A percentile compares a stretch with the other conserved stretches of the same genome.
These are phyloP conservation scores for Arabidopsis arenosa DNA, from an alignment of 345 rosid genomes.

Conservation along the genomic window DNA sequence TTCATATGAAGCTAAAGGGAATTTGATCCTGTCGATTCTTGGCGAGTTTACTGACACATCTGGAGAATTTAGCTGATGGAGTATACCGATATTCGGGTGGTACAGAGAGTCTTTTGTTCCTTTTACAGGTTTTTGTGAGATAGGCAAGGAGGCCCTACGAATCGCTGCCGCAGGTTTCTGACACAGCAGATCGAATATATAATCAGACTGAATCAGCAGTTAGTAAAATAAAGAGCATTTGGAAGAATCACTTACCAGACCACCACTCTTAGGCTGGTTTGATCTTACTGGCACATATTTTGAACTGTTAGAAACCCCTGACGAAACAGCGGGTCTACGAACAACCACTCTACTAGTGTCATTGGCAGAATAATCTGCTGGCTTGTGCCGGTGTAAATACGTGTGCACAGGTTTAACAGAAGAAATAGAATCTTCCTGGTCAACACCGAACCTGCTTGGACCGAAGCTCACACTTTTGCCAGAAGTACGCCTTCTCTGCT, in stretches of 20 bases:
- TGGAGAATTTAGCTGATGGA: slow-evolving; percentile 70
- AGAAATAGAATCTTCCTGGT: slow-evolving; percentile 79
- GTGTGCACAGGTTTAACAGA: slow-evolving; percentile 52
- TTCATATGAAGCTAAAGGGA: slow-evolving; percentile 90
- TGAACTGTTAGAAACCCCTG: slow-evolving; percentile 51
- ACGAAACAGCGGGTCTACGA: slow-evolving; percentile 46
- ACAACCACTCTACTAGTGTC: slow-evolving; percentile 63
- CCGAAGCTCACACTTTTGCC: slow-evolving; percentile 70
- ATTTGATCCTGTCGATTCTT: slow-evolving; percentile 89
- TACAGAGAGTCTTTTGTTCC: slow-evolving; percentile 44
- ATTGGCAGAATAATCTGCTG: slow-evolving; percentile 58
- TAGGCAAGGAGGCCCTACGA: slow-evolving; percentile 85
- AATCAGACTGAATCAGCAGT: slow-evolving; percentile 34
- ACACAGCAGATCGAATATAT: slow-evolving; percentile 3
- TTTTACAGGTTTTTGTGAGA: slow-evolving; percentile 49
- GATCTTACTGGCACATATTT: slow-evolving; percentile 50
- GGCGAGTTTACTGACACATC: slow-evolving; percentile 97
- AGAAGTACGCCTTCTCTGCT: slow-evolving; percentile 56
- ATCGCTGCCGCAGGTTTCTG: slow-evolving; percentile 49
- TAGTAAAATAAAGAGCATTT: slow-evolving; percentile 6
- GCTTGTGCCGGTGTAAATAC: slow-evolving; percentile 45
- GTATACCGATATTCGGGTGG: slow-evolving; percentile 56
- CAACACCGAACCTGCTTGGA: slow-evolving; percentile 77
- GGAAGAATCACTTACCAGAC: slow-evolving; percentile 51
- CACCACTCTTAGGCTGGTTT: slow-evolving; percentile 54